phyloP scores from a whole-genome alignment of 257 asterid genomes.

The Avicennia marina region DNA sequence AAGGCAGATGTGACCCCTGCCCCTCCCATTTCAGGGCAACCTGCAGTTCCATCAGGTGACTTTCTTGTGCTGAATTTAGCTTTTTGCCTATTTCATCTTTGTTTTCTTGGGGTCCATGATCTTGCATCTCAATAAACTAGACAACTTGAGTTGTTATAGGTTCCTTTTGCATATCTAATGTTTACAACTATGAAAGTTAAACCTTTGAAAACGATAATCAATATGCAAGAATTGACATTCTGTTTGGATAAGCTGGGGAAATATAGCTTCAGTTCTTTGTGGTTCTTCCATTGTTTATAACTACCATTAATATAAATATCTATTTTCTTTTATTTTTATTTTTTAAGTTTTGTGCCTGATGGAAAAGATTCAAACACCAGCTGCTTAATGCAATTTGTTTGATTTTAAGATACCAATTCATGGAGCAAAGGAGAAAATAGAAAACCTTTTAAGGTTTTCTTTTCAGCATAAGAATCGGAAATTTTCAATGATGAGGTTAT shows the following conservation, averaged over 20 bases:
- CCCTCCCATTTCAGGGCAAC: constrained; percentile 57
- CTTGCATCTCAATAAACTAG: too few relatives aligned
- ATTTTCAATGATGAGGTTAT: background rate
- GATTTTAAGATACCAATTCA: background rate
- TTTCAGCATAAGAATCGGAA: background rate
- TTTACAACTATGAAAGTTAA: background rate
- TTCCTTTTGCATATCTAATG: background rate
- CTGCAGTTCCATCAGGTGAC: constrained; percentile 61
- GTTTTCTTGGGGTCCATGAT: too few relatives aligned
- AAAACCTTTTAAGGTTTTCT: too few relatives aligned
- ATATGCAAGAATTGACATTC: background rate
- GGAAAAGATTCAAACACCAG: too few relatives aligned
- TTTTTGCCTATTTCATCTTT: background rate
- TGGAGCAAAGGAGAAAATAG: too few relatives aligned
- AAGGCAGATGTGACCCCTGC: constrained; percentile 61
- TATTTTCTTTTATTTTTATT: too few relatives aligned
- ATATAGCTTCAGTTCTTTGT: background rate
- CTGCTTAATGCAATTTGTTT: background rate
- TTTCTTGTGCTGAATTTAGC: background rate
- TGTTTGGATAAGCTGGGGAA: background rate
- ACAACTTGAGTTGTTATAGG: background rate
- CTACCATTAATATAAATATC: background rate
- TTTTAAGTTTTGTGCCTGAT: too few relatives aligned
- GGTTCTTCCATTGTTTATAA: background rate
- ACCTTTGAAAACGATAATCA: background rate